Base-by-base conservation (phyloP, 345 rosid species). In the Linum trigynum region DNA sequence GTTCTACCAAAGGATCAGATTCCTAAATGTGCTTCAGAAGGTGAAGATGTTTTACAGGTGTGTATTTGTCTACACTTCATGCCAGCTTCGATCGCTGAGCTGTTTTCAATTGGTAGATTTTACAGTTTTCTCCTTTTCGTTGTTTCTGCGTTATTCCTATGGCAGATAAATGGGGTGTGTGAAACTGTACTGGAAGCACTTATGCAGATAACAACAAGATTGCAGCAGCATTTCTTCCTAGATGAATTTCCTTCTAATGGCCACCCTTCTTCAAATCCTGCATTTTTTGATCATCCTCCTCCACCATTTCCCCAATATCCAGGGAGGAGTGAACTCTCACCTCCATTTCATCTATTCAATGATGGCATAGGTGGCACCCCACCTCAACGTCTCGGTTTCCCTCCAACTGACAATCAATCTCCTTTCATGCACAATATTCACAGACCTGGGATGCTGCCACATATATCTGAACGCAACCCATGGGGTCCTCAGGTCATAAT, bases 11-110 rank as follows among this genome's bases (percentile, higher is more conserved):
- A 84, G 80, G 89, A 86, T 69, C 86, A 84, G 75, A 75, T 83
- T 70, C 96, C 91, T 53, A 85, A 83, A 59, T 84, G 85, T 71
- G 96, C 86, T 69, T 82, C 83, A 39, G 88, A 84, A 77, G 80
- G 78, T 70, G 96, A 88, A 67, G 91, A 84, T 78, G 88, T 88
- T 67, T 81, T 88, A 71, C 95, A 82, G 91, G 95, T 88, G 65
- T 5, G 67, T 70, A 56, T 70, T 43, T 59, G n/a, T 48, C 53
- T 9, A 9, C 14, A 10, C 14, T 2, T 48, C 14, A 12, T 48
- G 53, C 9, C 32, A 48, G 53, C 53, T 48, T 48, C 11, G 8
- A 48, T 48, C 53, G 9, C 53, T 41, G 3, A 3, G 15, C 51
- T 43, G 39, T 72, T 56, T 58, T 39, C 48, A 35, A 42, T 71